Conservation (phyloP, 2,329 filamentous ascomycete species). For the Colletotrichum sojae region DNA sequence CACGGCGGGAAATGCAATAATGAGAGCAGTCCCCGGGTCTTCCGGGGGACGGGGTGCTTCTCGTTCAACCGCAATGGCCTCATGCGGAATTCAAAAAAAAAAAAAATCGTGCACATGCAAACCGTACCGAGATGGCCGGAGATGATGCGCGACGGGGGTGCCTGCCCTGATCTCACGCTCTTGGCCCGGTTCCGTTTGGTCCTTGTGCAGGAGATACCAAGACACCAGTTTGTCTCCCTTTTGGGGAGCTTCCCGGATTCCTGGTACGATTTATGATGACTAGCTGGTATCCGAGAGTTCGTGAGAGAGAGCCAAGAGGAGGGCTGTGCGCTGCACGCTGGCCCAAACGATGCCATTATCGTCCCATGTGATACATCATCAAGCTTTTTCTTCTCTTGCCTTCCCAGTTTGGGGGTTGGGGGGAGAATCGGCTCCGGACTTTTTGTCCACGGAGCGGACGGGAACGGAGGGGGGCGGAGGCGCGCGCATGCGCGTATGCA, state of each 20-base stretch:
- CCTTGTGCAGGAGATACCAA: too few relatives aligned
- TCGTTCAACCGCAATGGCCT: neutral
- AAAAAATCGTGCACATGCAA: neutral
- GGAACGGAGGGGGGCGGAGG: neutral
- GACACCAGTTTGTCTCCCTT: too few relatives aligned
- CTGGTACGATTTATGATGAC: too few relatives aligned
- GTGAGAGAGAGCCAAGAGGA: conserved; percentile 10
- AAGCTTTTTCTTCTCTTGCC: neutral
- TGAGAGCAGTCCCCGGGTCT: neutral
- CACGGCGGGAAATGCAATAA: conserved; percentile 25
- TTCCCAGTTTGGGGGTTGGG: neutral
- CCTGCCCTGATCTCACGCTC: too few relatives aligned
- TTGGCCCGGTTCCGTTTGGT: too few relatives aligned
- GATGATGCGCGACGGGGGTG: too few relatives aligned
- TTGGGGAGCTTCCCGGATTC: too few relatives aligned
- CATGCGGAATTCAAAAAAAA: neutral
- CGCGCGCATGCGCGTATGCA: neutral
- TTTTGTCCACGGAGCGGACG: conserved; percentile 19
- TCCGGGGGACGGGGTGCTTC: too few relatives aligned
- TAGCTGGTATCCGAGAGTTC: neutral
- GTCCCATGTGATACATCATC: conserved; percentile 31
- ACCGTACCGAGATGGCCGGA: too few relatives aligned
- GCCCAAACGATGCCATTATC: neutral
- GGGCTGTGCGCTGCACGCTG: neutral
- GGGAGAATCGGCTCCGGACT: conserved; percentile 6